Conservation (phyloP, 176 grass and related monocot genomes). For the Oryza rufipogon region DNA sequence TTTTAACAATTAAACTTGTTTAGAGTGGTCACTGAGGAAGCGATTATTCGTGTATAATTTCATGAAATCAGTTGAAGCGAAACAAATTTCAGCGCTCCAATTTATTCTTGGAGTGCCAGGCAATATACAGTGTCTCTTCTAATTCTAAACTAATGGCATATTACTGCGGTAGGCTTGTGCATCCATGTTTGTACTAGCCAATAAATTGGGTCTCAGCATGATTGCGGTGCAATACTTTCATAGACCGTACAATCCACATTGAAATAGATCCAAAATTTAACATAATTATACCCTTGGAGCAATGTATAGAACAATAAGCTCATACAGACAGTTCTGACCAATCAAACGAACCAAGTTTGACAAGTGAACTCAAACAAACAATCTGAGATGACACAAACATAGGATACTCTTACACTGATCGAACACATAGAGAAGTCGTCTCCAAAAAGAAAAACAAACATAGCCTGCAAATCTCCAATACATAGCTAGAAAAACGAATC, state of each 20-base stretch:
- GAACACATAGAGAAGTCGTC: slow-evolving; percentile 11
- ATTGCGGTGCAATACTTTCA: not conserved
- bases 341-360: slow-evolving; percentile 45
- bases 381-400: slow-evolving; percentile 7
- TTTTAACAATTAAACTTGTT: not conserved
- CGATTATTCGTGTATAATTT: not conserved
- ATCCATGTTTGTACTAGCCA: too few species aligned
- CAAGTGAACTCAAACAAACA: slow-evolving; percentile 27
- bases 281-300: not conserved
- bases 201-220: not conserved
- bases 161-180: too few species aligned
- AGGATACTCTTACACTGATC: slow-evolving; percentile 23
- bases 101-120: not conserved
- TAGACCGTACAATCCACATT: not conserved
- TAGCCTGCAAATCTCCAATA: slow-evolving; percentile 50
- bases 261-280: not conserved
- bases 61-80: not conserved
- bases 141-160: too few species aligned
- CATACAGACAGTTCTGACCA: slow-evolving; percentile 34
- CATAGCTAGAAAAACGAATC: slow-evolving; percentile 41
- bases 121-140: too few species aligned
- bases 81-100: not conserved
- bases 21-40: not conserved
- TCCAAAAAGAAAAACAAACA: slow-evolving; percentile 25
- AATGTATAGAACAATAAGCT: slow-evolving; percentile 43